These are phyloP conservation scores for Pyrus communis DNA, from an alignment of 306 rosid species.

Conservation along the genomic window DNA sequence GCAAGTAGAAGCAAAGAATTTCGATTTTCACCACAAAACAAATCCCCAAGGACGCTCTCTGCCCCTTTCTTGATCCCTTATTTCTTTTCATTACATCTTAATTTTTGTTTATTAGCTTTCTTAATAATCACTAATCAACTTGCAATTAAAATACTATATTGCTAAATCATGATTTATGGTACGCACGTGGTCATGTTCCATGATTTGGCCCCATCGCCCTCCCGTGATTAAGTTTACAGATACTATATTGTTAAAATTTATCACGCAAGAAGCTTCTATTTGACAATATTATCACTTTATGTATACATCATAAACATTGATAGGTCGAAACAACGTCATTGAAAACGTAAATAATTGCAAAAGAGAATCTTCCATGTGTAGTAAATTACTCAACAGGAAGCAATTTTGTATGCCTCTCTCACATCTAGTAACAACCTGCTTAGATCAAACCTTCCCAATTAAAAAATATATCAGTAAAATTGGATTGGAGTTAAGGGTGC, in stretches of 20 bases:
- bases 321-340: not conserved
- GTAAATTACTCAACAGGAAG: not conserved
- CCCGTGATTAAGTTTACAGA: not conserved
- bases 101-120: slow-evolving; percentile 14
- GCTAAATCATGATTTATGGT: slow-evolving; percentile 16
- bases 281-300: no score
- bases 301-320: no score
- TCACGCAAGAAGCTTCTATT: not conserved
- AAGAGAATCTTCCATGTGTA: not conserved
- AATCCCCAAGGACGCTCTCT: not conserved
- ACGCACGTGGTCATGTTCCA: slow-evolving; percentile 48
- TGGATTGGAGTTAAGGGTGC: not conserved
- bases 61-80: slow-evolving; percentile 20
- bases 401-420: not conserved
- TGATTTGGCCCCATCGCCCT: slow-evolving; percentile 16
- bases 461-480: not conserved
- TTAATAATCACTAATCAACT: slow-evolving; percentile 20
- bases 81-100: not conserved
- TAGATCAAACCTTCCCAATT: not conserved
- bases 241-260: not conserved
- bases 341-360: not conserved
- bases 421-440: not conserved
- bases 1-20: slow-evolving; percentile 15
- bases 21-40: slow-evolving; percentile 15
- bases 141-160: slow-evolving; percentile 8